phyloP scores from a whole-genome alignment of 129 eudicot species.

The Saussurea involucrata region DNA sequence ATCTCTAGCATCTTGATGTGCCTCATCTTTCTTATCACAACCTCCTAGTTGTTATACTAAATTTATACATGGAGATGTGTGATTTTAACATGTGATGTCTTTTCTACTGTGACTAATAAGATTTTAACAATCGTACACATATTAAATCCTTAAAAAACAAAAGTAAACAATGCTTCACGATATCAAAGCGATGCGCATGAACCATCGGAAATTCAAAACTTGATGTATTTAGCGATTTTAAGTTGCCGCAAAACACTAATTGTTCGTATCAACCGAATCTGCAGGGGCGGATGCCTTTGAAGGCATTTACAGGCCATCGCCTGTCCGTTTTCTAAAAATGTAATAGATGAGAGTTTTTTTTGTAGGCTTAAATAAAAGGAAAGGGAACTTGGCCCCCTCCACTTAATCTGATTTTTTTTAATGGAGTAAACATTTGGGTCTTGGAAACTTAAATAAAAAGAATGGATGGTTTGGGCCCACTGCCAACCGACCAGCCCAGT shows the following conservation, averaged over 20 bases:
- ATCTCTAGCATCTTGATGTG: background rate
- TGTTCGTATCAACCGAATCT: background rate
- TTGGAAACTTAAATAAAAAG: too few species aligned
- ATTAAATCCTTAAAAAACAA: background rate
- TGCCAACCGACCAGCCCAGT: too few species aligned
- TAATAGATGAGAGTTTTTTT: too few species aligned
- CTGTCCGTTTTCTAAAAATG: too few species aligned
- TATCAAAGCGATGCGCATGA: background rate
- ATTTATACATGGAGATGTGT: background rate
- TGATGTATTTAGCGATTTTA: background rate
- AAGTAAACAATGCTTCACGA: background rate
- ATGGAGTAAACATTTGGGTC: too few species aligned
- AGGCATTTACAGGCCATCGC: too few species aligned
- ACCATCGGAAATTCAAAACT: background rate
- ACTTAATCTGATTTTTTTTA: too few species aligned
- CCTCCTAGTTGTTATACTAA: background rate
- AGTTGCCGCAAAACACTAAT: background rate
- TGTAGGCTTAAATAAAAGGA: too few species aligned
- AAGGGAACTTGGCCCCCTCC: too few species aligned
- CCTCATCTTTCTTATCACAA: background rate
- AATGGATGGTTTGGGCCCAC: too few species aligned
- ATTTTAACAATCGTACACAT: background rate
- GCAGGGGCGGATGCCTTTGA: too few species aligned
- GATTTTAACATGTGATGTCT: background rate
- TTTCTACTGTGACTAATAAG: background rate